Evolutionary conservation across 108 stramenopile genomes (phyloP).

Genomic region (Skeletonema grethae): DNA sequence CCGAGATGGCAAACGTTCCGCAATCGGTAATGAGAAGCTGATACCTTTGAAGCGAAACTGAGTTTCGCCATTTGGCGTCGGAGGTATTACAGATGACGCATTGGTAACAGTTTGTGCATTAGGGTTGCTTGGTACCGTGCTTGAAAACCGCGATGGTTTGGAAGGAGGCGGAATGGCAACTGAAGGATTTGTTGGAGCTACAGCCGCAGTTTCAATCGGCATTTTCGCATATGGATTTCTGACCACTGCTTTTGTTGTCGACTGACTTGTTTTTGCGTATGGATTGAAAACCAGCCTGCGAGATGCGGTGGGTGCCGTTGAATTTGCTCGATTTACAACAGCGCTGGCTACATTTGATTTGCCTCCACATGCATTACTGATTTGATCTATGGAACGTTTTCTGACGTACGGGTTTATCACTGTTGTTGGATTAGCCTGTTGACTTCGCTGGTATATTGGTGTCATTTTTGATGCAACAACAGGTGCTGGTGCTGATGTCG

Average conservation of each 20-base stretch:
- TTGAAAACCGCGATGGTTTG: not conserved
- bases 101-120: not conserved
- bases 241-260: slow-evolving; percentile 2
- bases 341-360: not conserved
- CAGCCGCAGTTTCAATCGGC: not conserved
- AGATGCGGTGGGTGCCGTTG: slow-evolving; percentile 1
- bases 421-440: not conserved
- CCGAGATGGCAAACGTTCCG: slow-evolving; percentile 49
- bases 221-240: slow-evolving; percentile 22
- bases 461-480: not conserved
- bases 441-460: not conserved
- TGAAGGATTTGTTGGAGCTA: not conserved
- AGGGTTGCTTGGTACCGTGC: not conserved
- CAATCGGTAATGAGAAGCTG: slow-evolving; percentile 40
- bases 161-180: not conserved
- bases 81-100: not conserved
- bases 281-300: slow-evolving; percentile 32
- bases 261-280: slow-evolving; percentile 21
- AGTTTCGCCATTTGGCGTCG: not conserved
- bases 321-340: not conserved
- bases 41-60: slow-evolving; percentile 9
- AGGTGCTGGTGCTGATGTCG: not conserved
- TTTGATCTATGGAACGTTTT: slow-evolving; percentile 27
- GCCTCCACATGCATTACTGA: slow-evolving; percentile 8
- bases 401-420: slow-evolving; percentile 23